Percentiles rank a stretch among this genome's conserved stretches.
These are phyloP conservation scores for Sporothrix phasma DNA, from an alignment of 2,329 filamentous ascomycete genomes.

Conservation along the genomic window DNA sequence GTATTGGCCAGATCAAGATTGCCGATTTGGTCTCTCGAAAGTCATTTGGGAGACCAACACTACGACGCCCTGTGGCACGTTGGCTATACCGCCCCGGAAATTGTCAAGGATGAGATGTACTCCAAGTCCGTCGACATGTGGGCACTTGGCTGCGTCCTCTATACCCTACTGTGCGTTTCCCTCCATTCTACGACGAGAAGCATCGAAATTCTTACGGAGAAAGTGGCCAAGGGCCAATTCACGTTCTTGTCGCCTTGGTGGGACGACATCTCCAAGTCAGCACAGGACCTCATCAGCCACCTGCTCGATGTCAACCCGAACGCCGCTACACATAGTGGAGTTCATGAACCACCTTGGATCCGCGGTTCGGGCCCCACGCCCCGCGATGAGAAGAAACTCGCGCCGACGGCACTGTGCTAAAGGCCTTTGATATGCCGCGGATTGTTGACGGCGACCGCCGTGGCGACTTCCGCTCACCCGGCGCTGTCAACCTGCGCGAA, in stretches of 20 bases:
- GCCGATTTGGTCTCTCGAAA: slow-evolving; percentile 97
- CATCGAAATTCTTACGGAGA: slow-evolving; percentile 92
- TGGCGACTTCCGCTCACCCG: slow-evolving; percentile 89
- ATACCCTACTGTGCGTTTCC: slow-evolving; percentile 94
- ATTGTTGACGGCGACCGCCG: slow-evolving; percentile 53
- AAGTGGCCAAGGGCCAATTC: slow-evolving; percentile 92
- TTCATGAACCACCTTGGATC: slow-evolving; percentile 94
- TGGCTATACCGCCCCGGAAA: slow-evolving; percentile 95
- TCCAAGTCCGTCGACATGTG: slow-evolving; percentile 99
- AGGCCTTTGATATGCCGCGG: slow-evolving; percentile 47
- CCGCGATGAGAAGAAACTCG: slow-evolving; percentile 46
- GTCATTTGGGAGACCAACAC: slow-evolving; percentile 97
- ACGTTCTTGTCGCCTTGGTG: slow-evolving; percentile 98
- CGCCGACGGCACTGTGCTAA: slow-evolving; percentile 34
- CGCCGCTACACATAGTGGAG: slow-evolving; percentile 90
- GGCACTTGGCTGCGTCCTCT: slow-evolving; percentile 92
- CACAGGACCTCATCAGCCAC: slow-evolving; percentile 88
- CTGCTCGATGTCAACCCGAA: slow-evolving; percentile 86
- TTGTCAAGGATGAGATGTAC: slow-evolving; percentile 97
- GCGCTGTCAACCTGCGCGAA: slow-evolving; percentile 88
- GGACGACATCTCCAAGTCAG: slow-evolving; percentile 94
- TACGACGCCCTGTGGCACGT: slow-evolving; percentile 99
- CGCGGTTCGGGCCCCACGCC: slow-evolving; percentile 51
- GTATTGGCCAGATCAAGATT: slow-evolving; percentile 93
- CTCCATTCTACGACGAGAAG: slow-evolving; percentile 98